Conservation (phyloP, 208 protist species). For the Crithidia sp. region DNA sequence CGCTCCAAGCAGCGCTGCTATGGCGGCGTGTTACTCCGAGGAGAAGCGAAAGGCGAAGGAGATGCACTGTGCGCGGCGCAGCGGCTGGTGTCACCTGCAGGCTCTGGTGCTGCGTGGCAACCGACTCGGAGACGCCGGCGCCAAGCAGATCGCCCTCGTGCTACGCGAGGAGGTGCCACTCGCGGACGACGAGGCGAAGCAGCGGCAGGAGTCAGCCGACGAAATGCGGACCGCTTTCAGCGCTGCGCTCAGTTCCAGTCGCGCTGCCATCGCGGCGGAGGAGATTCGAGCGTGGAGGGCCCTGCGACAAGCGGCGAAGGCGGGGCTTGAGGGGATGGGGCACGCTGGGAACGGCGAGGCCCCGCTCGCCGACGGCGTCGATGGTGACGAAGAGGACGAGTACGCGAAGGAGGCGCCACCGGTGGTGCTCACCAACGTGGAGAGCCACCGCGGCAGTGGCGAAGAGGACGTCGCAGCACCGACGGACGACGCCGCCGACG, state of each 20-base stretch:
- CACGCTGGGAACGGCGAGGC: background rate
- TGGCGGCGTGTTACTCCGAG: constrained; percentile 5
- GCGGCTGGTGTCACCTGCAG: constrained; percentile 82
- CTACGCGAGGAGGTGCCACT: constrained; percentile 69
- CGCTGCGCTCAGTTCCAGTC: constrained; percentile 26
- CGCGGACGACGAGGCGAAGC: constrained; percentile 62
- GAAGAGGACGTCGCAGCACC: background rate
- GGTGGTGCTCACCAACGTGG: constrained; percentile 42
- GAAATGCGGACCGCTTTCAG: constrained; percentile 33
- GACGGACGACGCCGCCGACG: constrained; percentile 16
- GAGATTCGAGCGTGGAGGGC: constrained; percentile 39
- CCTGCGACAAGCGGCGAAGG: constrained; percentile 22
- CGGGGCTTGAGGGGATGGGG: background rate
- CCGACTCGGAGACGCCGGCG: constrained; percentile 63
- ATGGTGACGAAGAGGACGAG: constrained; percentile 47
- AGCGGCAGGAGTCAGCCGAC: constrained; percentile 43
- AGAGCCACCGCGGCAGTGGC: constrained; percentile 15
- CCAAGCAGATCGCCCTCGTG: constrained; percentile 38
- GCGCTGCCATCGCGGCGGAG: constrained; percentile 18
- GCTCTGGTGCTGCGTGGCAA: constrained; percentile 73
- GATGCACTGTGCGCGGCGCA: constrained; percentile 64
- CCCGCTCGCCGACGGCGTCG: background rate
- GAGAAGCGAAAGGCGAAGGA: constrained; percentile 61
- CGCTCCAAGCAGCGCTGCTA: constrained; percentile 1
- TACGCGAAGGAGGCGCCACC: constrained; percentile 40